These are phyloP conservation scores for Eutypa lata DNA, from an alignment of 2,329 filamentous ascomycete species.

Conservation along the genomic window DNA sequence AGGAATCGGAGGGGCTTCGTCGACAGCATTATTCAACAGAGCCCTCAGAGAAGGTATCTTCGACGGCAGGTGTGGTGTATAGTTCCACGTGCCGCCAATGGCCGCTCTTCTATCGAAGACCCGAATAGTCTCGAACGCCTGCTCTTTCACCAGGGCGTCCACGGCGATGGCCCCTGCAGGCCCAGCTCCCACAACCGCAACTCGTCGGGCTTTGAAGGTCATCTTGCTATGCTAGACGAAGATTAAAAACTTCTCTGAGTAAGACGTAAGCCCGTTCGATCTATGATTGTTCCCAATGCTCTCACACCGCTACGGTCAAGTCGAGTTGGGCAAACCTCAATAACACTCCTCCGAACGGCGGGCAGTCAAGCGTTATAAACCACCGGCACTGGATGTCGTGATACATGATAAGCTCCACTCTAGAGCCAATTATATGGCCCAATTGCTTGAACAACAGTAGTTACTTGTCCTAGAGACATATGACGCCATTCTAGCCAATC, in stretches of 20 bases:
- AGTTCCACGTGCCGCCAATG: constrained; percentile 23
- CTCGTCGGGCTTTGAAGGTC: constrained; percentile 21
- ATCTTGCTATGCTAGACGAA: constrained; percentile 1
- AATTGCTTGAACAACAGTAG: neutral
- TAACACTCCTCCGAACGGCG: neutral
- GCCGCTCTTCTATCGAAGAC: constrained; percentile 54
- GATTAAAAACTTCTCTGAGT: no score
- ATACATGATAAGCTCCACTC: neutral
- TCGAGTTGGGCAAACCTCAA: no score
- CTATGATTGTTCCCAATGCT: no score
- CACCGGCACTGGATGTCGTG: neutral
- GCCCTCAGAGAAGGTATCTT: constrained; percentile 24
- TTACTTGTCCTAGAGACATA: neutral
- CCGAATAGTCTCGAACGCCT: constrained; percentile 50
- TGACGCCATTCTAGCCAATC: neutral
- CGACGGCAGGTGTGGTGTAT: constrained; percentile 31
- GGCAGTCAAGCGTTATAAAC: neutral
- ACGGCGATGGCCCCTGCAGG: constrained; percentile 55
- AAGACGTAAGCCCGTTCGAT: no score
- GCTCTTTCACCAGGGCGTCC: constrained; percentile 54
- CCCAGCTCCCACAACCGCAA: constrained; percentile 57
- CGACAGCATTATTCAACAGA: constrained; percentile 41
- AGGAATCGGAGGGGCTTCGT: constrained; percentile 40
- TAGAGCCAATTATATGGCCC: neutral
- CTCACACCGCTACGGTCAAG: no score